phyloP scores from a whole-genome alignment of 495 filamentous ascomycete genomes.

The Articulospora tetracladia region DNA sequence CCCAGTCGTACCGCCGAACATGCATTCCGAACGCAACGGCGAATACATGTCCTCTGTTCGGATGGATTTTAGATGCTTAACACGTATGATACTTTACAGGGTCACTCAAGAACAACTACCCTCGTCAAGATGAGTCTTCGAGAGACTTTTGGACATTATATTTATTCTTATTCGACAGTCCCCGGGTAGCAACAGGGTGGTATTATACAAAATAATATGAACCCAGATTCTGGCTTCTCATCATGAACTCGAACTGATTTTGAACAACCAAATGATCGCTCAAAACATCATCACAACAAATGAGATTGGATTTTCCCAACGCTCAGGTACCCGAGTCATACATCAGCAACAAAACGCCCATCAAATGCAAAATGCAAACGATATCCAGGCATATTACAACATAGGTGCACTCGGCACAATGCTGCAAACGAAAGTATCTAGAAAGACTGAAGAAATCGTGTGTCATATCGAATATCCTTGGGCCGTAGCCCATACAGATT shows the following conservation, averaged over 20 bases:
- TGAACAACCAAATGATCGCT: neutral
- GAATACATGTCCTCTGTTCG: too few relatives aligned
- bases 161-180: constrained; percentile 6
- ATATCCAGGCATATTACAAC: constrained; percentile 17
- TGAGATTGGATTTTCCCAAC: constrained; percentile 9
- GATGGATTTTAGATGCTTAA: too few relatives aligned
- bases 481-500: constrained; percentile 16
- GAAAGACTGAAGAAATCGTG: constrained; percentile 17
- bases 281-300: constrained; percentile 7
- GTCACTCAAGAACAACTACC: too few relatives aligned
- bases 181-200: constrained; percentile 6
- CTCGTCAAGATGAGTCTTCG: too few relatives aligned
- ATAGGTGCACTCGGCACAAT: constrained; percentile 3
- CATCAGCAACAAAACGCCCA: constrained; percentile 18
- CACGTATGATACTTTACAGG: too few relatives aligned
- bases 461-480: constrained; percentile 13
- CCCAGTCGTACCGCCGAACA: too few relatives aligned
- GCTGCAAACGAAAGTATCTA: constrained; percentile 17
- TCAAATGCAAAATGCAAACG: constrained; percentile 20
- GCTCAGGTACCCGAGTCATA: constrained; percentile 8
- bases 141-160: constrained; percentile 16
- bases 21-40: too few relatives aligned
- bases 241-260: neutral
- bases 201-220: too few relatives aligned
- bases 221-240: neutral